Conservation (phyloP, 768 basidiomycete genomes). For the Trametes coccinea region DNA sequence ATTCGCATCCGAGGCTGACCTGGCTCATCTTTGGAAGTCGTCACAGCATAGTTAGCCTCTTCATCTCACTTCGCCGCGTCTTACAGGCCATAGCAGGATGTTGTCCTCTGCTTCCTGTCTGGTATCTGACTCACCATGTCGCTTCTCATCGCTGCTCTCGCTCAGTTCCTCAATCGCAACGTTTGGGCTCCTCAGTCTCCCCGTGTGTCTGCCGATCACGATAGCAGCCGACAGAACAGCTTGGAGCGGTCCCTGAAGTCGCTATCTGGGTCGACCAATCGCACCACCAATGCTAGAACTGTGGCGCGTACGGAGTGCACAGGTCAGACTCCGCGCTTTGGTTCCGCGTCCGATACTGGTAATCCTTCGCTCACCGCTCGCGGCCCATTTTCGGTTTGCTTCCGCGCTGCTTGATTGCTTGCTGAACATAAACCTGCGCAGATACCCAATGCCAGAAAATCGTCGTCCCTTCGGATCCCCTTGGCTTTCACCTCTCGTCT, state of each 20-base stretch:
- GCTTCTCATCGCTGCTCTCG: background rate
- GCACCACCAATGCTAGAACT: background rate
- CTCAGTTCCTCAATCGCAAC: constrained; percentile 8
- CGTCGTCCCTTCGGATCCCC: background rate
- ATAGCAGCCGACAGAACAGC: background rate
- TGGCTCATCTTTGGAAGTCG: no score
- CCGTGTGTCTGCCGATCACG: no score
- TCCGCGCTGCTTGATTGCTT: background rate
- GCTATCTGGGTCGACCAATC: background rate
- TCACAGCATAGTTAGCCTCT: no score
- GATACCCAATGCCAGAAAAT: background rate
- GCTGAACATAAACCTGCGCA: background rate
- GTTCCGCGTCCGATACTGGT: background rate
- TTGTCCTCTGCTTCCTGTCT: background rate
- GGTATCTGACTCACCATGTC: background rate
- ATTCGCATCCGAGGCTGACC: no score
- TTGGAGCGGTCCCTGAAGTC: background rate
- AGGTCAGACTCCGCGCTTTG: background rate
- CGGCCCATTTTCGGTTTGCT: background rate
- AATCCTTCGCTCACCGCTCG: background rate
- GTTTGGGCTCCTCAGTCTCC: background rate
- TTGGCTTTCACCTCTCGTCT: no score
- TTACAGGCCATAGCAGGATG: no score
- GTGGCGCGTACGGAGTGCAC: background rate
- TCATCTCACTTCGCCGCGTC: no score